phyloP scores from a whole-genome alignment of 2,329 filamentous ascomycete species.

The Aspergillus candidus region DNA sequence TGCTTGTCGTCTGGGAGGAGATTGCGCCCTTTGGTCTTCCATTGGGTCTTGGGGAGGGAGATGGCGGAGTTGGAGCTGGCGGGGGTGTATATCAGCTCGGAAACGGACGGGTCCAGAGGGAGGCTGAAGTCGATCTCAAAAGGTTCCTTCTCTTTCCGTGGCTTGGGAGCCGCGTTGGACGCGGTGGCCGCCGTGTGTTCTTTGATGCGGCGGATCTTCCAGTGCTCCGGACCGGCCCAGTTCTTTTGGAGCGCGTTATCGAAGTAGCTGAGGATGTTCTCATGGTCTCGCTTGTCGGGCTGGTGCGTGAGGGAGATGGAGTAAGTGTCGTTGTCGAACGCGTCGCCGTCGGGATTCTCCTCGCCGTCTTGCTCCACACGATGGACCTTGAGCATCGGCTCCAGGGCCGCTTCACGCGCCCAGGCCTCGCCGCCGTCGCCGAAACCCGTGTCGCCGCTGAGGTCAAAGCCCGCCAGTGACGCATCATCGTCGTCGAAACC shows the following conservation, averaged over 20 bases:
- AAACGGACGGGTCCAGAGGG: conserved; percentile 63
- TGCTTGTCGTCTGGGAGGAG: conserved; percentile 96
- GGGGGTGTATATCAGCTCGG: conserved; percentile 73
- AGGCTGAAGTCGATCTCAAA: conserved; percentile 89
- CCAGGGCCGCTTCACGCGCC: conserved; percentile 81
- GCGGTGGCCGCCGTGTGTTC: conserved; percentile 54
- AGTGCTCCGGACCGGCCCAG: conserved; percentile 97
- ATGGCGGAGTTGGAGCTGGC: conserved; percentile 76
- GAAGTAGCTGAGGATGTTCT: conserved; percentile 97
- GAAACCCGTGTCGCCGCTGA: conserved; percentile 69
- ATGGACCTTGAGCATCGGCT: conserved; percentile 78
- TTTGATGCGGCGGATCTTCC: conserved; percentile 94
- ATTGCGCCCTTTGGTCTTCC: conserved; percentile 90
- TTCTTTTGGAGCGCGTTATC: conserved; percentile 95
- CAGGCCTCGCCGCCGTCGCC: conserved; percentile 94
- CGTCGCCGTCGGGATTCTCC: conserved; percentile 48
- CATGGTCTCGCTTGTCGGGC: conserved; percentile 64
- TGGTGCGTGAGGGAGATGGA: conserved; percentile 71
- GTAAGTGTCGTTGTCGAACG: conserved; percentile 65
- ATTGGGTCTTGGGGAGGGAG: conserved; percentile 84
- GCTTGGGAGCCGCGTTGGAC: conserved; percentile 42
- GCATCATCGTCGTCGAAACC: conserved; percentile 78
- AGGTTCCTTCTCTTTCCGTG: conserved; percentile 89
- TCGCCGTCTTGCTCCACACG: conserved; percentile 45
- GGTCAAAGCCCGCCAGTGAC: conserved; percentile 63